Percentiles rank a stretch among this genome's conserved stretches.
phyloP scores from a whole-genome alignment of 257 asterid genomes.

The Nicotiana undulata region DNA sequence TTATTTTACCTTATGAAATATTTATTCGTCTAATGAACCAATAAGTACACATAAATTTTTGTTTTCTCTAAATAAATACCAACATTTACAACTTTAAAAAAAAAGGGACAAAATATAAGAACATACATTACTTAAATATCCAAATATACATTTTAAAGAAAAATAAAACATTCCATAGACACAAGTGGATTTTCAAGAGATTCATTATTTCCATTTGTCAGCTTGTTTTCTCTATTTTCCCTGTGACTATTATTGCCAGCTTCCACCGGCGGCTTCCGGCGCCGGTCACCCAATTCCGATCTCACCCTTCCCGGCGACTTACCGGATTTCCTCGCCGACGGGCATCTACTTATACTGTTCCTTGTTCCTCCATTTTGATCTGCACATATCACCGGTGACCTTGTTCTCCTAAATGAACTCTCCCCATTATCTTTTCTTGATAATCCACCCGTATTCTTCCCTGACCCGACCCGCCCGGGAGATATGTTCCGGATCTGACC shows the following conservation, averaged over 20 bases:
- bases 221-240: conserved; percentile 20
- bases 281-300: conserved; percentile 41
- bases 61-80: no score
- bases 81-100: no score
- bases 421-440: conserved; percentile 38
- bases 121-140: background rate
- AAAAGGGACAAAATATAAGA: no score
- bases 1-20: no score
- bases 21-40: no score
- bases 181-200: conserved; percentile 81
- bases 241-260: background rate
- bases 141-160: conserved; percentile 31
- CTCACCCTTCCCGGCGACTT: conserved; percentile 54
- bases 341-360: conserved; percentile 31
- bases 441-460: conserved; percentile 12
- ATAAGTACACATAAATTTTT: no score
- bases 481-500: conserved; percentile 28
- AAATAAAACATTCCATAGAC: conserved; percentile 85
- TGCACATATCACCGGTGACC: conserved; percentile 45
- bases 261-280: conserved; percentile 16
- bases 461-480: conserved; percentile 32
- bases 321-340: conserved; percentile 36
- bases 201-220: conserved; percentile 39
- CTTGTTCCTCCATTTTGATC: conserved; percentile 19
- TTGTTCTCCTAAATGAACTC: conserved; percentile 48